Conservation (phyloP, 2,329 filamentous ascomycete genomes). For the Verticillium tricorpus region DNA sequence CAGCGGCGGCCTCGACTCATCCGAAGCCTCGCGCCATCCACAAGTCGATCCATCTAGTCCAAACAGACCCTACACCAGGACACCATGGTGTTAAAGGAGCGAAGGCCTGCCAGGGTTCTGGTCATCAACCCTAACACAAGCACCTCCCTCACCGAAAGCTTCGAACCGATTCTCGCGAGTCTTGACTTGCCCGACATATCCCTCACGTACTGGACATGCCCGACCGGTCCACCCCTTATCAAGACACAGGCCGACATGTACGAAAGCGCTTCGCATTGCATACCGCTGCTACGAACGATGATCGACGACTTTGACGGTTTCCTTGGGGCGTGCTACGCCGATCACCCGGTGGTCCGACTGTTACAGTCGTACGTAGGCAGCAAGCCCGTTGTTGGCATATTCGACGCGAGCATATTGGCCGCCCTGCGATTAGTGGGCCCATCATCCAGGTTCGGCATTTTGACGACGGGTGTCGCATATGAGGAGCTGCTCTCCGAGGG, state of each 20-base stretch:
- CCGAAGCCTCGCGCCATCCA: neutral
- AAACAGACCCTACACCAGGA: neutral
- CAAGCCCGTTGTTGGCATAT: constrained; percentile 11
- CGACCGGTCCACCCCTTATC: constrained; percentile 10
- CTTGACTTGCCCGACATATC: constrained; percentile 3
- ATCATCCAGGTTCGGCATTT: constrained; percentile 6
- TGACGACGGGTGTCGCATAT: constrained; percentile 8
- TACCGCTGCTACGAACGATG: constrained; percentile 7
- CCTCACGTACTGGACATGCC: constrained; percentile 11
- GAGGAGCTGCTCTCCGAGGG: constrained; percentile 6
- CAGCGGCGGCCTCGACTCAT: neutral
- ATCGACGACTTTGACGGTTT: constrained; percentile 8
- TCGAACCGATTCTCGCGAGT: constrained; percentile 7
- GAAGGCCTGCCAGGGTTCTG: constrained; percentile 3
- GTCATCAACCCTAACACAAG: constrained; percentile 13
- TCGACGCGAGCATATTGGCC: constrained; percentile 11
- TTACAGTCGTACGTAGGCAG: constrained; percentile 6
- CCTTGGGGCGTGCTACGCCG: constrained; percentile 12
- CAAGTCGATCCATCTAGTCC: neutral
- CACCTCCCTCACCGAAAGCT: constrained; percentile 4
- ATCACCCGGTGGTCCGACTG: constrained; percentile 8
- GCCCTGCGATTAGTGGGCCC: constrained; percentile 5
- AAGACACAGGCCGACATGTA: constrained; percentile 9
- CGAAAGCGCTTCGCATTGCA: constrained; percentile 8
- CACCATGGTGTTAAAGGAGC: constrained; percentile 1